Conservation (phyloP, 371 early-diverging fungal species). For the Mucor mucedo region DNA sequence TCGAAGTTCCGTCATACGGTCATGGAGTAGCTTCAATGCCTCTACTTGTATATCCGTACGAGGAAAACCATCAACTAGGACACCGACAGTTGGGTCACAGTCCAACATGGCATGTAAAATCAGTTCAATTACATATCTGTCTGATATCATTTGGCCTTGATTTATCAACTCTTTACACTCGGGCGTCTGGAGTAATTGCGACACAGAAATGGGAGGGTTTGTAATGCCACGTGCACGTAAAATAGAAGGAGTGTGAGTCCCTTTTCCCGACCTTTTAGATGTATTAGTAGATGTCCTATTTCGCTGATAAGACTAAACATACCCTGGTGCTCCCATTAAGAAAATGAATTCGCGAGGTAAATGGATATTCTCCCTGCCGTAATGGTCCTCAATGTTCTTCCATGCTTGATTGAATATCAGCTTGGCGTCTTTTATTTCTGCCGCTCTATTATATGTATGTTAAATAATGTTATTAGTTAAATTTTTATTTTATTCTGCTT, state of each 20-base stretch:
- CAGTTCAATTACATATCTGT: slow-evolving; percentile 66
- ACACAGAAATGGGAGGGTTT: slow-evolving; percentile 70
- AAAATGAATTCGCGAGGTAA: slow-evolving; percentile 72
- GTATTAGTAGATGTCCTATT: neutral
- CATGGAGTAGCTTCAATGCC: slow-evolving; percentile 64
- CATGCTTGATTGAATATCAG: slow-evolving; percentile 74
- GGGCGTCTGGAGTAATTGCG: slow-evolving; percentile 64
- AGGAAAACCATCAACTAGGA: slow-evolving; percentile 74
- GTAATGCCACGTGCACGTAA: slow-evolving; percentile 67
- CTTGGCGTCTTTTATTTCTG: slow-evolving; percentile 70
- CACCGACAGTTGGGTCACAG: slow-evolving; percentile 66
- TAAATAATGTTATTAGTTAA: neutral
- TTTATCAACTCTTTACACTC: slow-evolving; percentile 71
- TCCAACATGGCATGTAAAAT: slow-evolving; percentile 64
- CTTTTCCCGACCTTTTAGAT: slow-evolving; percentile 61
- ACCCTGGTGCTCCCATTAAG: slow-evolving; percentile 76
- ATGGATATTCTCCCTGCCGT: slow-evolving; percentile 64
- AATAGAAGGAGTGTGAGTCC: slow-evolving; percentile 72
- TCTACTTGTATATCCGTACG: slow-evolving; percentile 73
- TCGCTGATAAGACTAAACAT: slow-evolving; percentile 4
- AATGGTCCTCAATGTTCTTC: slow-evolving; percentile 67
- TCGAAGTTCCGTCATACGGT: slow-evolving; percentile 66
- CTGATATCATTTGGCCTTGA: slow-evolving; percentile 70
- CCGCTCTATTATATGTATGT: slow-evolving; percentile 27
- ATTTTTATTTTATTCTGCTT: neutral